These are phyloP conservation scores for Argentina anserina DNA, from an alignment of 306 rosid genomes.

Conservation along the genomic window DNA sequence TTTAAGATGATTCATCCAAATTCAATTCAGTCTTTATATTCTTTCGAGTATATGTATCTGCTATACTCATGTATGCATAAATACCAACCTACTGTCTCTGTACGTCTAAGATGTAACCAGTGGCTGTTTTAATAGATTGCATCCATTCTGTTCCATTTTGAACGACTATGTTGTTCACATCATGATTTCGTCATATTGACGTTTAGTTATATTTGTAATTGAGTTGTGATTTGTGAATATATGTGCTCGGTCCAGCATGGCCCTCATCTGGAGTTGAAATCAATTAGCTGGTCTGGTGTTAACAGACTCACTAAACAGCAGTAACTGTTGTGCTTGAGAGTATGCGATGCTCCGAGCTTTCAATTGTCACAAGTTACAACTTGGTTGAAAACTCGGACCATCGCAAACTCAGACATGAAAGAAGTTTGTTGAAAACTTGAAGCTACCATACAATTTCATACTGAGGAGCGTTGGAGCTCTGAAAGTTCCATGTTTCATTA, in stretches of 20 bases:
- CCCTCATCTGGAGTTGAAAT: neutral
- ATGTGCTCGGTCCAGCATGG: neutral
- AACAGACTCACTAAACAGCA: neutral
- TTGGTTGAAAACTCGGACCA: neutral
- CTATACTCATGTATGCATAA: constrained; percentile 6
- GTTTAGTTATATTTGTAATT: neutral
- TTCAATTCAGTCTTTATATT: constrained; percentile 1
- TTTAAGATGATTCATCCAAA: neutral
- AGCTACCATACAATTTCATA: too few species aligned
- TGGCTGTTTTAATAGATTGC: neutral
- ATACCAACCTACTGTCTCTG: neutral
- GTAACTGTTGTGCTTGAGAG: neutral
- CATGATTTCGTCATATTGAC: neutral
- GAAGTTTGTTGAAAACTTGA: neutral
- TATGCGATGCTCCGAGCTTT: neutral
- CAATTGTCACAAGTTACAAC: neutral
- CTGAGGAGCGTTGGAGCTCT: too few species aligned
- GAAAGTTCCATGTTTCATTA: neutral
- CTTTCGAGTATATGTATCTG: neutral
- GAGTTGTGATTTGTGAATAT: neutral
- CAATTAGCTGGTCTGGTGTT: neutral
- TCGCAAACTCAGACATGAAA: neutral
- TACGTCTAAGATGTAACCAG: neutral
- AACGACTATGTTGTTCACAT: neutral
- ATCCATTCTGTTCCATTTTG: neutral